These are phyloP conservation scores for Erysimum cheiri DNA, from an alignment of 441 rosid genomes.

Conservation along the genomic window DNA sequence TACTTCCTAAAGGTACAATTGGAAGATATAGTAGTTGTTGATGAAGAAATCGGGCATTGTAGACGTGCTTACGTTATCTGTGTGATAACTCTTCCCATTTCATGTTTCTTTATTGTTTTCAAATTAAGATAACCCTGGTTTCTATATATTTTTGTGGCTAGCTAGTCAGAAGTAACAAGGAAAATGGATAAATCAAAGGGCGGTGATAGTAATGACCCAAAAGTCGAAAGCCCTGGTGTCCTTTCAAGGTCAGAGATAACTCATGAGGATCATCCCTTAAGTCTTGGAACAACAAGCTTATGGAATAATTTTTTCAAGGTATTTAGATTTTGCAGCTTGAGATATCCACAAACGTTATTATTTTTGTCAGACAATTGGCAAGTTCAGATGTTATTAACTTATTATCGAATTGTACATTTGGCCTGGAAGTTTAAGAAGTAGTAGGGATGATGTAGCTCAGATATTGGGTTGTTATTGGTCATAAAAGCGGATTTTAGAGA, in stretches of 20 bases:
- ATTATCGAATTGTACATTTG: not conserved
- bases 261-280: conserved; percentile 88
- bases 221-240: conserved; percentile 51
- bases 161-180: conserved; percentile 82
- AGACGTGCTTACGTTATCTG: not conserved
- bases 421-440: not conserved
- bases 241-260: conserved; percentile 69
- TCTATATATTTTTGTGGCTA: conserved; percentile 67
- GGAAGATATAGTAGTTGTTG: conserved; percentile 15
- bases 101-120: conserved; percentile 22
- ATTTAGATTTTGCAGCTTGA: conserved; percentile 26
- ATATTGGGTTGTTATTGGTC: conserved; percentile 21
- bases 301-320: conserved; percentile 94
- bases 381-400: conserved; percentile 1
- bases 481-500: conserved; percentile 3
- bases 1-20: not conserved
- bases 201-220: conserved; percentile 48
- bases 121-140: conserved; percentile 38
- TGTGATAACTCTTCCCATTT: conserved; percentile 1
- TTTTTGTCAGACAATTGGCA: not conserved
- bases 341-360: not conserved
- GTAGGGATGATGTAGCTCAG: conserved; percentile 12
- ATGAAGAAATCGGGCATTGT: conserved; percentile 7
- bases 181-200: conserved; percentile 66
- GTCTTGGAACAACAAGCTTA: conserved; percentile 80